Evolutionary conservation across 2,329 filamentous ascomycete species (phyloP), one percentile per base, ranked within the genome.

Genomic region (Clarireedia homoeocarpa): DNA sequence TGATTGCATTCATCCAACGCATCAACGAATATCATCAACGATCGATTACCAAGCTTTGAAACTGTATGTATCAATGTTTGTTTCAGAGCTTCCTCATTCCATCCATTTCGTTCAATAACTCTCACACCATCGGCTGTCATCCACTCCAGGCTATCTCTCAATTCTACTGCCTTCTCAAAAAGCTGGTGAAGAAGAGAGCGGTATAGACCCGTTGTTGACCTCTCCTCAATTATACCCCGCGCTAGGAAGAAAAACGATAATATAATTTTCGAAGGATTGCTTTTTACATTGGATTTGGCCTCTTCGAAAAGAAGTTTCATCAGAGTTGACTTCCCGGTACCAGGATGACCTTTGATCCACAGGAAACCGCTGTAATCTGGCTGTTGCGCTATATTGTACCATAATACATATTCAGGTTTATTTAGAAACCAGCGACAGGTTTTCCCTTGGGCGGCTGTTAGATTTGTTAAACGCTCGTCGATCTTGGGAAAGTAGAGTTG

Each of bases 111-210:
- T 7, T 52, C 34, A 23, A 59, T 48, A 54, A 27, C 42, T 46
- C 23, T 59, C 5, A 56, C 57, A 6, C 59, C 62, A 63, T 65
- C 57, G 57, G 55, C 23, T 63, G 60, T 60, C 55, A 64, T 63
- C 62, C 60, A 63, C 9, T 64, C 59, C 34, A 64, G 55, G 44
- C 57, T 61, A 0, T 57, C 15, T 52, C 72, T 70, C 0, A 78
- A 63, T 0, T 72, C 66, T 0, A 70, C 66, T 0, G 66, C 56
- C 0, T 65, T 59, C 0, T 67, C 24, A 0, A 82, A 63, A 0
- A 82, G 63, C 39, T 82, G 77, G 1, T 68, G 58, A 0, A 82
- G 53, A 0, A 83, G 53, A 0, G 77, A 77, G 3, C 78, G 71
- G 59, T 79, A 81, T 65, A 83, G 72, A 0, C 80, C 79, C 0